Evolutionary conservation across 768 basidiomycete species (phyloP).

Genomic region (Lactifluus volemus): DNA sequence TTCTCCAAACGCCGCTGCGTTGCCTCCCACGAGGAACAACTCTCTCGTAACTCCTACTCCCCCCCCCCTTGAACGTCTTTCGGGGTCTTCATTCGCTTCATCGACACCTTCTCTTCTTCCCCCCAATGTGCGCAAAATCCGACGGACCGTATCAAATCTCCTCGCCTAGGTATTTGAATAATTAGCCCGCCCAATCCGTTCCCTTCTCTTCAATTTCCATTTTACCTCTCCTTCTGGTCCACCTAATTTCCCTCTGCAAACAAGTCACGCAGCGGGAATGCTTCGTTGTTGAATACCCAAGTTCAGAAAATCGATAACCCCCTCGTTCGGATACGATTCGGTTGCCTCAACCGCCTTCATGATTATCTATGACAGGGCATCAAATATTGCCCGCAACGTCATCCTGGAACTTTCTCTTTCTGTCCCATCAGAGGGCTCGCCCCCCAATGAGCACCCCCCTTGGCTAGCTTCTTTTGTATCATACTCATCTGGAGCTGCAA

Average conservation of each 20-base stretch:
- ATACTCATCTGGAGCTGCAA: no score
- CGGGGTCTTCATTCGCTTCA: conserved; percentile 9
- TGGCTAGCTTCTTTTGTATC: neutral
- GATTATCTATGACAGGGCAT: conserved; percentile 1
- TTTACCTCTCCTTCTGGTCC: neutral
- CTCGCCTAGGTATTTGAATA: neutral
- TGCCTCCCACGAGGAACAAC: conserved; percentile 1
- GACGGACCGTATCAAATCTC: conserved; percentile 1
- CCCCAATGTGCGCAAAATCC: conserved; percentile 3
- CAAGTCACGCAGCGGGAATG: neutral
- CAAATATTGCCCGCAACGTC: neutral
- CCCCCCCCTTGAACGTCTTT: neutral
- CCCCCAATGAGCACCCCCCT: neutral
- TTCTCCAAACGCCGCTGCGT: conserved; percentile 2
- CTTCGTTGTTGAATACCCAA: neutral
- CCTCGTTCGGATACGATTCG: neutral
- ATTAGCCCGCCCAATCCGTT: neutral
- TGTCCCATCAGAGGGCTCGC: neutral
- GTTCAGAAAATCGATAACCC: neutral
- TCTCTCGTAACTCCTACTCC: conserved; percentile 3
- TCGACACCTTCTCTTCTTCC: neutral
- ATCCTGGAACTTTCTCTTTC: neutral
- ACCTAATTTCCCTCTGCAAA: neutral
- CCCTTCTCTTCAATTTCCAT: neutral
- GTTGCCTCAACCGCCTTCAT: no score